Conservation (phyloP, 306 rosid genomes). For the Ziziphus jujuba region DNA sequence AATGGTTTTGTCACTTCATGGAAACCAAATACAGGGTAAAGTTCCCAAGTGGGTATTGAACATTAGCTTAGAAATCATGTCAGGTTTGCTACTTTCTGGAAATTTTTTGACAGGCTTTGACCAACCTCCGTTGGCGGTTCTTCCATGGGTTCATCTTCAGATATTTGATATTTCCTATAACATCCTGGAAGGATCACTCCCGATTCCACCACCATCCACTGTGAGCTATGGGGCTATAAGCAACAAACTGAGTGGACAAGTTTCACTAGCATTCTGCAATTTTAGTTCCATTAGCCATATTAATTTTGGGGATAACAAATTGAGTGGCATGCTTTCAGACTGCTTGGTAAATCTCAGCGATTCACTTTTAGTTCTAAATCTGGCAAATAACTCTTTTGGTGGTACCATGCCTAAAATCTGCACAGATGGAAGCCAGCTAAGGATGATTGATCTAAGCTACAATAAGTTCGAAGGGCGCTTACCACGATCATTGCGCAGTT, state of each 20-base stretch:
- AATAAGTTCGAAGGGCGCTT: too few relatives aligned
- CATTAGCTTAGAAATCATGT: conserved; percentile 1
- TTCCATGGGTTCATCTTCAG: conserved; percentile 8
- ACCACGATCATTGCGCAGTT: background rate
- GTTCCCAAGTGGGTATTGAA: too few relatives aligned
- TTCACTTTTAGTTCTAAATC: background rate
- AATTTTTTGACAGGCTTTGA: conserved; percentile 10
- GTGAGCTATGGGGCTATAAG: background rate
- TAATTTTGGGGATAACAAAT: background rate
- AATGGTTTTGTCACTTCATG: too few relatives aligned
- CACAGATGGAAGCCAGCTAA: too few relatives aligned
- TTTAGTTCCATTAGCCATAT: background rate
- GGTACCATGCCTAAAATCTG: too few relatives aligned
- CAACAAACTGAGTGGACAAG: background rate
- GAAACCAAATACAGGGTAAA: too few relatives aligned
- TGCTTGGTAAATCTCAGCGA: too few relatives aligned
- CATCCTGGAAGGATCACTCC: too few relatives aligned
- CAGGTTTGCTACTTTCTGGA: background rate
- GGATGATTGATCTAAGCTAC: too few relatives aligned
- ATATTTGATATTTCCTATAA: too few relatives aligned
- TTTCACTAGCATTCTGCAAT: conserved; percentile 2
- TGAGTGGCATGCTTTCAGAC: conserved; percentile 1
- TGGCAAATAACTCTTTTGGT: too few relatives aligned
- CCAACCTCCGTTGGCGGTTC: background rate
- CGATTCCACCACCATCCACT: background rate